These are phyloP conservation scores for Furcasterigmium furcatum DNA, from an alignment of 2,329 filamentous ascomycete genomes.

Conservation along the genomic window DNA sequence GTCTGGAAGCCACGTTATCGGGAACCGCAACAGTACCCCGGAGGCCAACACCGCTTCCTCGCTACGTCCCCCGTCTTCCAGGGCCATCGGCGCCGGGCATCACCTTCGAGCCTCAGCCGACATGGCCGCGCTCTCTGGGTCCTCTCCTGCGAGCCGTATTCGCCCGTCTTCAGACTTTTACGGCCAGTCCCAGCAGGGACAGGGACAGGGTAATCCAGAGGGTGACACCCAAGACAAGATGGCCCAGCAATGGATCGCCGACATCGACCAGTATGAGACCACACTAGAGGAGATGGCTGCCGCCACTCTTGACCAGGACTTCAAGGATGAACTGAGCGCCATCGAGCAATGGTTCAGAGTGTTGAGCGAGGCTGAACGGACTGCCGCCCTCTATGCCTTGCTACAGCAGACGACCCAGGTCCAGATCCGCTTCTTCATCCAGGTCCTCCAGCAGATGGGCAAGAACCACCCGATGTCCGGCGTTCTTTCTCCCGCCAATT, in stretches of 20 bases:
- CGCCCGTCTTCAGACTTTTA: constrained; percentile 95
- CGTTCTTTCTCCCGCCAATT: constrained; percentile 89
- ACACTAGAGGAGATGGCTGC: constrained; percentile 98
- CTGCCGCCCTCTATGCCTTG: constrained; percentile 89
- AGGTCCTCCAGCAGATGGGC: constrained; percentile 97
- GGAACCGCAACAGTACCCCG: constrained; percentile 95
- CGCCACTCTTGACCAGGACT: constrained; percentile 97
- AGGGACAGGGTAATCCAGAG: constrained; percentile 66
- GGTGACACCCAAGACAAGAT: constrained; percentile 85
- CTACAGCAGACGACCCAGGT: constrained; percentile 98
- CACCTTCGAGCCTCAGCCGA: constrained; percentile 94
- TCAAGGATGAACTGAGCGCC: constrained; percentile 97
- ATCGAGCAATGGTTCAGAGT: constrained; percentile 99
- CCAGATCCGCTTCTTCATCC: constrained; percentile 98
- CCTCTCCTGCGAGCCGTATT: constrained; percentile 73
- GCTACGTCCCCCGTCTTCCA: constrained; percentile 77
- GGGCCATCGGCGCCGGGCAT: constrained; percentile 73
- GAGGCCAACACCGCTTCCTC: constrained; percentile 81
- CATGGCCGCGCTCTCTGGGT: constrained; percentile 75
- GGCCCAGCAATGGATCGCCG: constrained; percentile 97
- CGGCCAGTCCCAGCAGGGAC: constrained; percentile 68
- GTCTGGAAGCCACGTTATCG: constrained; percentile 67
- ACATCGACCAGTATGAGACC: constrained; percentile 99
- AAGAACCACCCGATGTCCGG: constrained; percentile 97
- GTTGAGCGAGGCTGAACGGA: constrained; percentile 92